Evolutionary conservation across 2,329 filamentous ascomycete species (phyloP).

Genomic region (Fusarium metavorans): DNA sequence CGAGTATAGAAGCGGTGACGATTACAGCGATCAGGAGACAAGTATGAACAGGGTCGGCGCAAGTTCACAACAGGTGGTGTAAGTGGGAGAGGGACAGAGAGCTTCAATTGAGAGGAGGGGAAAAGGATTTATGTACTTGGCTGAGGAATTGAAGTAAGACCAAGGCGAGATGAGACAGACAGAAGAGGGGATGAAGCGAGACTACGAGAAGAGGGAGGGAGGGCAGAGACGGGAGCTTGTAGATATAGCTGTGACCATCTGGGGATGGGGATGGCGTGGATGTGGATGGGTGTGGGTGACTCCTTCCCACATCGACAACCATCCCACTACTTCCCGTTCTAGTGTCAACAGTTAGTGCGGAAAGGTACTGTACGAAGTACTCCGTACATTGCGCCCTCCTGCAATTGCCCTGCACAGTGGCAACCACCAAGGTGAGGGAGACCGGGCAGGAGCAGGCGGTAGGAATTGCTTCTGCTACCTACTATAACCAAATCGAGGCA

Average conservation of each 20-base stretch:
- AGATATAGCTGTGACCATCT: constrained; percentile 12
- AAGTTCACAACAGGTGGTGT: constrained; percentile 11
- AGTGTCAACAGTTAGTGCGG: constrained; percentile 29
- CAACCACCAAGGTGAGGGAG: constrained; percentile 2
- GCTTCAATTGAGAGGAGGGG: constrained; percentile 23
- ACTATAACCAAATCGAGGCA: constrained; percentile 4
- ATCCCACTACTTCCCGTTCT: constrained; percentile 12
- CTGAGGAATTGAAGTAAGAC: constrained; percentile 12
- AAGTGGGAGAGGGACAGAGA: constrained; percentile 21
- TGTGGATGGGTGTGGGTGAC: neutral
- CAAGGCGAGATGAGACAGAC: constrained; percentile 15
- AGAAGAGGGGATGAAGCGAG: neutral
- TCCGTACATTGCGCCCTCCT: constrained; percentile 2
- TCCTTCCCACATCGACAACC: neutral
- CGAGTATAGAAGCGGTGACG: constrained; percentile 30
- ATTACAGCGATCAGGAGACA: constrained; percentile 29
- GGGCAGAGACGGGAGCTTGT: constrained; percentile 28
- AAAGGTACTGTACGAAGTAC: constrained; percentile 13
- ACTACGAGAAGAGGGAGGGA: constrained; percentile 16
- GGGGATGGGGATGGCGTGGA: neutral
- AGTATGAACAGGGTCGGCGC: neutral
- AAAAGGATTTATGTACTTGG: constrained; percentile 31
- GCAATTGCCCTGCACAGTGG: neutral
- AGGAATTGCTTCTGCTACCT: constrained; percentile 10
- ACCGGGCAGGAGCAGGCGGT: neutral